Conservation (phyloP, 108 stramenopile species). For the Skeletonema marinoi region DNA sequence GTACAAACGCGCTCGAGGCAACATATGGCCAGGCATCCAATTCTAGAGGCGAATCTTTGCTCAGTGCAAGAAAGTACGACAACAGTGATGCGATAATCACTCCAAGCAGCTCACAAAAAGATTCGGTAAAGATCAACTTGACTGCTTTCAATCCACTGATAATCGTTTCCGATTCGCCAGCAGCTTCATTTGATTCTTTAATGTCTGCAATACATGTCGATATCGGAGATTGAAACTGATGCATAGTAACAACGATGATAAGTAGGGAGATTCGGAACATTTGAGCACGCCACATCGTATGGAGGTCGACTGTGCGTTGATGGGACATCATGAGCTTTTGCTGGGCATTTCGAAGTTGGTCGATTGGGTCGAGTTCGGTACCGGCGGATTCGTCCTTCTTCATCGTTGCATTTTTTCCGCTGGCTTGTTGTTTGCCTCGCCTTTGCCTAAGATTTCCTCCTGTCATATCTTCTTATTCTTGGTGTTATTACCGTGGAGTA, state of each 20-base stretch:
- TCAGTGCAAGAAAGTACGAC: conserved; percentile 27
- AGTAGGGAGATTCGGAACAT: conserved; percentile 53
- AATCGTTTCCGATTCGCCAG: not conserved
- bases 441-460: conserved; percentile 27
- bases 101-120: conserved; percentile 30
- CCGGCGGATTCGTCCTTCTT: not conserved
- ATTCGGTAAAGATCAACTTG: conserved; percentile 16
- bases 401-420: not conserved
- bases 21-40: conserved; percentile 24
- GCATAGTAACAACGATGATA: conserved; percentile 48
- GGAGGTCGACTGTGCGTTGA: conserved; percentile 49
- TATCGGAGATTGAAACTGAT: conserved; percentile 51
- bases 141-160: conserved; percentile 25
- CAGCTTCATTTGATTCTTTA: conserved; percentile 34
- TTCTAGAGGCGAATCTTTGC: conserved; percentile 23
- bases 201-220: conserved; percentile 54
- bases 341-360: conserved; percentile 32
- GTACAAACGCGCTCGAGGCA: conserved; percentile 36
- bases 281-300: conserved; percentile 56
- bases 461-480: not conserved
- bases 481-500: too few relatives aligned
- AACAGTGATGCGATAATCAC: conserved; percentile 22
- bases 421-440: conserved; percentile 33
- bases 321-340: conserved; percentile 34
- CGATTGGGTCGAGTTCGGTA: conserved; percentile 14